phyloP scores from a whole-genome alignment of 441 rosid species.

The Populus hybrid region DNA sequence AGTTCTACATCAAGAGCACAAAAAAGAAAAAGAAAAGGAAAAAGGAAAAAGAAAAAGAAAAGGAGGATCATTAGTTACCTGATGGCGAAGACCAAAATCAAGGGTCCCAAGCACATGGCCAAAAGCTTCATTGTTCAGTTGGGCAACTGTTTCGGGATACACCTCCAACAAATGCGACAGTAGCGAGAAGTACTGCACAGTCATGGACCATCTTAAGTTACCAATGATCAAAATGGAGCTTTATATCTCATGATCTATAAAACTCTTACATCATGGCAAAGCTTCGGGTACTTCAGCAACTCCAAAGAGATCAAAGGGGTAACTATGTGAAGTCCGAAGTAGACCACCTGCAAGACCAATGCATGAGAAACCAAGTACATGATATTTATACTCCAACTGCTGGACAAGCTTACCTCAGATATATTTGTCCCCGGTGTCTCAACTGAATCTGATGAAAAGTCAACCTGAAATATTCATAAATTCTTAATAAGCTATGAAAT shows the following conservation, averaged over 20 bases:
- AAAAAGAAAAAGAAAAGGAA: neutral
- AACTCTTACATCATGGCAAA: conserved; percentile 88
- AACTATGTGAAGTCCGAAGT: conserved; percentile 87
- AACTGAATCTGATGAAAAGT: conserved; percentile 77
- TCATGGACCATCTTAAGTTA: conserved; percentile 2
- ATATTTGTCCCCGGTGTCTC: conserved; percentile 70
- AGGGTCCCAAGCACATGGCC: conserved; percentile 78
- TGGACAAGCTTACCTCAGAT: conserved; percentile 60
- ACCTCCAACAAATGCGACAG: conserved; percentile 94
- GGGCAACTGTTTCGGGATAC: conserved; percentile 88
- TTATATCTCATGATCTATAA: conserved; percentile 13
- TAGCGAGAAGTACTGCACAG: conserved; percentile 77
- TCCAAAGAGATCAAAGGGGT: conserved; percentile 89
- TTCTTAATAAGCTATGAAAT: neutral
- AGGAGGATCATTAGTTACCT: conserved; percentile 42
- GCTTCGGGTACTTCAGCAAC: conserved; percentile 94
- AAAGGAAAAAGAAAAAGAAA: no score
- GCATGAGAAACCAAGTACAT: conserved; percentile 30
- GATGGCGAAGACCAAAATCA: conserved; percentile 89
- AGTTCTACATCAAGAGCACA: neutral
- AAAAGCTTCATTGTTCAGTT: conserved; percentile 68
- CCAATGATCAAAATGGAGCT: neutral
- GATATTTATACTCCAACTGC: conserved; percentile 15
- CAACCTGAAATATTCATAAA: conserved; percentile 53
- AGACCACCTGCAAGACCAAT: conserved; percentile 72